Evolutionary conservation across 768 basidiomycete genomes (phyloP), one percentile per base, ranked within the genome.

Genomic region (Floccularia luteovirens): DNA sequence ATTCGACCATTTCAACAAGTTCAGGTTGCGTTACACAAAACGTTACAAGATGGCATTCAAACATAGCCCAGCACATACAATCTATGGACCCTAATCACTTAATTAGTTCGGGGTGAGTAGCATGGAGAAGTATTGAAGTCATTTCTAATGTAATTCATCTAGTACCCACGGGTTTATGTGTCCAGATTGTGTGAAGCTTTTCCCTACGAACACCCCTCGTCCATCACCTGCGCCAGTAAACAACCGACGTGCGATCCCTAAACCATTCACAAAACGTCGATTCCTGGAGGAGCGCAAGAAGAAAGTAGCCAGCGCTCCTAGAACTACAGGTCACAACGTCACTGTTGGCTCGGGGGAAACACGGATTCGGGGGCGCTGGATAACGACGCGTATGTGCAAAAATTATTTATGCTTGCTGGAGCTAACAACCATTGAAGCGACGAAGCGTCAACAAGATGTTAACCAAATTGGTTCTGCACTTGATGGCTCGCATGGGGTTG

Each of bases 401-500:
- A 22, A 32, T 24, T 21, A 2, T 16, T 8, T 17, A 10, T 42
- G 3, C n/a, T 12, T 27, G n/a, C n/a, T n/a, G 38, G 22, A 13
- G 17, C 6, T 5, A 7, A 42, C 31, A 23, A 27, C 21, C 42
- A 28, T 31, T n/a, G 31, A 50, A 75, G 72, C 60, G 45, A 70
- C 75, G 24, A 69, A 60, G 48, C 67, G 71, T 25, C 74, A 77
- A 43, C 56, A 62, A 46, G 59, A 66, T 33, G 50, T 22, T 22
- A 6, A 62, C 36, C 55, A 52, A 31, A 45, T 70, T 24, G 76
- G 77, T 20, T 50, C 80, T 19, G 62, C 64, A 20, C 78, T 74
- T 43, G 74, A 84, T 51, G 66, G 75, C n/a, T n/a, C n/a, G n/a
- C n/a, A n/a, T 14, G 80, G 80, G 24, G 77, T 83, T 14, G 82